These are phyloP conservation scores for Tulasnella sp. DNA, from an alignment of 768 basidiomycete genomes.

Conservation along the genomic window DNA sequence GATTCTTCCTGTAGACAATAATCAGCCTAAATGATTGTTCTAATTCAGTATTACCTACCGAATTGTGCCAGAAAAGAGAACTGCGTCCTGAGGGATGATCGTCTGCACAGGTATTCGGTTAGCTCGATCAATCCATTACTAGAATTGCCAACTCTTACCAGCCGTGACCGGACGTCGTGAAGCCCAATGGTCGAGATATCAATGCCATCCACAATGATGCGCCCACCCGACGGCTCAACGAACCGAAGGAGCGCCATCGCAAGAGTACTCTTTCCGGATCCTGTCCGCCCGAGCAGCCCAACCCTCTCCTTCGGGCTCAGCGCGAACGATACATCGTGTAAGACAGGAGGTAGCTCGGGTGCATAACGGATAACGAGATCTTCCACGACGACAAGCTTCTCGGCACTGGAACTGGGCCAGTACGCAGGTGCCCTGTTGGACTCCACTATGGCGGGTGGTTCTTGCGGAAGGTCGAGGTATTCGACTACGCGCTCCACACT, in stretches of 20 bases:
- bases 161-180: conserved; percentile 59
- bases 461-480: conserved; percentile 81
- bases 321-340: conserved; percentile 62
- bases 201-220: conserved; percentile 74
- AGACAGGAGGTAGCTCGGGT: conserved; percentile 28
- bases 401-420: conserved; percentile 67
- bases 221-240: conserved; percentile 63
- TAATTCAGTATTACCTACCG: conserved; percentile 42
- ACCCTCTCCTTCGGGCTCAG: conserved; percentile 61
- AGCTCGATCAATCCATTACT: neutral
- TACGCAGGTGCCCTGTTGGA: conserved; percentile 72
- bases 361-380: conserved; percentile 48
- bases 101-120: conserved; percentile 21
- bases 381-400: conserved; percentile 52
- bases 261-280: conserved; percentile 45
- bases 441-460: conserved; percentile 66
- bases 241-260: conserved; percentile 81
- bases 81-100: conserved; percentile 31
- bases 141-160: conserved; percentile 7
- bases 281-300: conserved; percentile 70
- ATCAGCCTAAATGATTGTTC: neutral
- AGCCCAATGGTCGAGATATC: conserved; percentile 78
- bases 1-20: conserved; percentile 23
- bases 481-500: conserved; percentile 86
- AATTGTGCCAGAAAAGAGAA: conserved; percentile 64